A percentile compares a stretch with the other conserved stretches of the same genome.
These are phyloP conservation scores for Colletotrichum limetticola DNA, from an alignment of 2,329 filamentous ascomycete species.

Conservation along the genomic window DNA sequence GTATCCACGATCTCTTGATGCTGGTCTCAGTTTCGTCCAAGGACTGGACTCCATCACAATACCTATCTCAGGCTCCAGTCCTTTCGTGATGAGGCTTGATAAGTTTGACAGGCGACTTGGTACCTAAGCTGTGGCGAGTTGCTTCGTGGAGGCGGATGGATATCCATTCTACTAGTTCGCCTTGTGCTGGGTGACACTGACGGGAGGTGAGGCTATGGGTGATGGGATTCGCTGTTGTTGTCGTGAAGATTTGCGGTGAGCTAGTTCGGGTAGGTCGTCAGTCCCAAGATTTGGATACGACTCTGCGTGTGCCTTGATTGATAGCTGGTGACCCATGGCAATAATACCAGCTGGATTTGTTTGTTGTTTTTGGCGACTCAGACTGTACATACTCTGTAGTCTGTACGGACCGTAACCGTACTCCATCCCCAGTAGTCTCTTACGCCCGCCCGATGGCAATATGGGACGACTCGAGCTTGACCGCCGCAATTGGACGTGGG, in stretches of 20 bases:
- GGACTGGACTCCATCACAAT: neutral
- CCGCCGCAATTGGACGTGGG: slow-evolving; percentile 1
- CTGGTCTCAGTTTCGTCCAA: neutral
- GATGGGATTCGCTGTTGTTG: neutral
- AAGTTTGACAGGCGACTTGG: neutral
- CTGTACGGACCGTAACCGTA: neutral
- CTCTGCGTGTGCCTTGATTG: slow-evolving; percentile 1
- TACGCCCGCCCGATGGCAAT: neutral
- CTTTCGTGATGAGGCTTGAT: neutral
- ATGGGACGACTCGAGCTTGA: neutral
- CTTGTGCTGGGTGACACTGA: neutral
- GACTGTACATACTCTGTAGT: neutral
- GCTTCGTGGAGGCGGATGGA: neutral
- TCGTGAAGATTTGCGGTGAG: slow-evolving; percentile 23
- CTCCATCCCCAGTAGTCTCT: neutral
- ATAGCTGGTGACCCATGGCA: neutral
- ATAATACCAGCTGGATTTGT: neutral
- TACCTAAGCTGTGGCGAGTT: neutral
- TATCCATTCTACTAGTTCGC: neutral
- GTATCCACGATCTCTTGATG: neutral
- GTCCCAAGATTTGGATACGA: neutral
- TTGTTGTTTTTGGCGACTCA: neutral
- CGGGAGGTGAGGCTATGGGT: neutral
- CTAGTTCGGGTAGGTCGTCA: neutral
- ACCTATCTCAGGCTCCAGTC: neutral